phyloP scores from a whole-genome alignment of 2,329 filamentous ascomycete species.

The Colletotrichum filicis region DNA sequence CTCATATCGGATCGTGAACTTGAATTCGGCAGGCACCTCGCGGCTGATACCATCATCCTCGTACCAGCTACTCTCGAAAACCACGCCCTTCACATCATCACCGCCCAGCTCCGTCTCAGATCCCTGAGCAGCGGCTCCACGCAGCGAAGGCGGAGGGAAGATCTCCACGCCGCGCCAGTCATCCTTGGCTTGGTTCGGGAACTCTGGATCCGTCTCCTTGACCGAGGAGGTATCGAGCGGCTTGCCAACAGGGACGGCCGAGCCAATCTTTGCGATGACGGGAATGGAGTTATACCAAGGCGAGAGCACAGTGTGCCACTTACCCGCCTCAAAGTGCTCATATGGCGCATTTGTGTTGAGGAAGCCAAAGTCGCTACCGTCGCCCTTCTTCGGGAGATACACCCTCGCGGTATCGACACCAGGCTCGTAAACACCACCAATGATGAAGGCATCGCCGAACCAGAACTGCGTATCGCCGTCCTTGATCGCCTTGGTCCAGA shows the following conservation, averaged over 20 bases:
- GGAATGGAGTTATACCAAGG: constrained; percentile 56
- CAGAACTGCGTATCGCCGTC: constrained; percentile 78
- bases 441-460: constrained; percentile 73
- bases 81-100: constrained; percentile 34
- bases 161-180: constrained; percentile 56
- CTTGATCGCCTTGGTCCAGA: constrained; percentile 71
- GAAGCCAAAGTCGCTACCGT: constrained; percentile 62
- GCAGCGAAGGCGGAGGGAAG: constrained; percentile 46
- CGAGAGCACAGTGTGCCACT: constrained; percentile 52
- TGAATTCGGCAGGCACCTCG: constrained; percentile 22
- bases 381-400: constrained; percentile 70
- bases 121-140: constrained; percentile 24
- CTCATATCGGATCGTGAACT: constrained; percentile 25
- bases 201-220: constrained; percentile 49
- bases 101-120: background rate
- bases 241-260: constrained; percentile 52
- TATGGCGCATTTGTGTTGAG: constrained; percentile 72
- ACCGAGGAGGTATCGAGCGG: constrained; percentile 48
- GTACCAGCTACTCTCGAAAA: constrained; percentile 46
- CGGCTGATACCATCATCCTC: constrained; percentile 51
- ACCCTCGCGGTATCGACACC: constrained; percentile 64
- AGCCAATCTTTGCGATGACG: constrained; percentile 51
- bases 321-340: constrained; percentile 60
- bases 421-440: constrained; percentile 75
- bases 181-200: constrained; percentile 50